Conservation (phyloP, 2,329 filamentous ascomycete species). For the Sporothrix protearum region DNA sequence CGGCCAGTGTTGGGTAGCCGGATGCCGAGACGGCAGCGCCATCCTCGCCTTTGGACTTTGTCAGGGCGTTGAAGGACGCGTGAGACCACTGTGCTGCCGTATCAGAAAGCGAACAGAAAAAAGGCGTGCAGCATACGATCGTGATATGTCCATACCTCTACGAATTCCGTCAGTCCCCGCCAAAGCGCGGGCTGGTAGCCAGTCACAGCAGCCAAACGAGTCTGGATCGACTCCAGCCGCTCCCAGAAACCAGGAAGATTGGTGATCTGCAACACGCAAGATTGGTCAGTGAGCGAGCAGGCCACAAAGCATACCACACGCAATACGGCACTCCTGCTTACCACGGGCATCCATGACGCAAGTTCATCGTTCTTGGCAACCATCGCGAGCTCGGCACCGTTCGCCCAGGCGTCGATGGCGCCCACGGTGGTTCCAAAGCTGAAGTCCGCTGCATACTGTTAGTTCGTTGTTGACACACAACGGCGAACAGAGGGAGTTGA, state of each 20-base stretch:
- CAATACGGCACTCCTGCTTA: no score
- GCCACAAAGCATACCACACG: background rate
- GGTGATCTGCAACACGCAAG: conserved; percentile 4
- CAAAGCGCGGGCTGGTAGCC: background rate
- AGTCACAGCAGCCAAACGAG: background rate
- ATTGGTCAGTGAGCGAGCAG: background rate
- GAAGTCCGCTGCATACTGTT: conserved; percentile 17
- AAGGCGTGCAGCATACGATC: no score
- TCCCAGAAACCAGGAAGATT: conserved; percentile 2
- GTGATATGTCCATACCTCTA: background rate
- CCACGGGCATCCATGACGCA: conserved; percentile 24
- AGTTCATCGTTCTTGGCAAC: conserved; percentile 22
- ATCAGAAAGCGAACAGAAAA: background rate
- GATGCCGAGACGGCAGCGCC: background rate
- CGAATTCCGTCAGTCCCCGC: background rate
- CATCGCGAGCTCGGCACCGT: conserved; percentile 15
- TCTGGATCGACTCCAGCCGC: background rate
- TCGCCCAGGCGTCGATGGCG: conserved; percentile 18
- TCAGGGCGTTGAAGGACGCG: background rate
- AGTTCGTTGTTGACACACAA: background rate
- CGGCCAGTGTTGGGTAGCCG: background rate
- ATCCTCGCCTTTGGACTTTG: background rate
- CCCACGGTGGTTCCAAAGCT: conserved; percentile 19
- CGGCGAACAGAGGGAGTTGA: background rate
- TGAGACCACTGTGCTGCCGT: conserved; percentile 1